Conservation (phyloP, 192 early-diverging fungal species). For the Rhizoclosmatium sp. region DNA sequence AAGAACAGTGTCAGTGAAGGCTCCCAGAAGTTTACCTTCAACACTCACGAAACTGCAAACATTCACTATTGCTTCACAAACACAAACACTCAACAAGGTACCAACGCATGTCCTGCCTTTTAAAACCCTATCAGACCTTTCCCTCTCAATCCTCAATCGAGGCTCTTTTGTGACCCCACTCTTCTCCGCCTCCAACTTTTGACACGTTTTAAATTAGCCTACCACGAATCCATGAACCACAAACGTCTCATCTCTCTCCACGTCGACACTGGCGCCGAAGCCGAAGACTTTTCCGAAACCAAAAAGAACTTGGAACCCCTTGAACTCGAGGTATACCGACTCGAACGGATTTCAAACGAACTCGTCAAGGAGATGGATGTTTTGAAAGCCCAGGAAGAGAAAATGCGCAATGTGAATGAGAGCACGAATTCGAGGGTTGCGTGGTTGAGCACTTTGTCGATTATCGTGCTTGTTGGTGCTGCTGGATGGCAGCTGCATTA, state of each 20-base stretch:
- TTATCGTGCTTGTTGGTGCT: slow-evolving; percentile 74
- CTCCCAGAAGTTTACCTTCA: slow-evolving; percentile 76
- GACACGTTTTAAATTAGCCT: slow-evolving; percentile 25
- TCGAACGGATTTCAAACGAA: slow-evolving; percentile 79
- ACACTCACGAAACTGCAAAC: slow-evolving; percentile 85
- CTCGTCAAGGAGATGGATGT: slow-evolving; percentile 87
- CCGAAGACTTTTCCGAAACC: slow-evolving; percentile 75
- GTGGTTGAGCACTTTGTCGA: slow-evolving; percentile 78
- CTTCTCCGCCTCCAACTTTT: background rate
- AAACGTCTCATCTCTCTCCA: slow-evolving; percentile 75
- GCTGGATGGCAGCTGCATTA: slow-evolving; percentile 86
- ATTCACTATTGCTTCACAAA: slow-evolving; percentile 86
- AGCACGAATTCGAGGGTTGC: slow-evolving; percentile 89
- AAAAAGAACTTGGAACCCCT: slow-evolving; percentile 86
- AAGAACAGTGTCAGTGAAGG: slow-evolving; percentile 69
- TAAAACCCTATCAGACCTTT: background rate
- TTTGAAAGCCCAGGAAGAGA: slow-evolving; percentile 79
- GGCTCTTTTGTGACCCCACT: background rate
- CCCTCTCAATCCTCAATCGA: background rate
- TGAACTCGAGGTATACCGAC: slow-evolving; percentile 84
- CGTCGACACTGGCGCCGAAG: slow-evolving; percentile 86
- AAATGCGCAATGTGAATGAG: slow-evolving; percentile 92
- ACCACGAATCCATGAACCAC: slow-evolving; percentile 49
- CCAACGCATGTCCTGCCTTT: background rate
- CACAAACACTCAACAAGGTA: slow-evolving; percentile 39